Conservation (phyloP, 306 rosid genomes). For the Corylus americana region DNA sequence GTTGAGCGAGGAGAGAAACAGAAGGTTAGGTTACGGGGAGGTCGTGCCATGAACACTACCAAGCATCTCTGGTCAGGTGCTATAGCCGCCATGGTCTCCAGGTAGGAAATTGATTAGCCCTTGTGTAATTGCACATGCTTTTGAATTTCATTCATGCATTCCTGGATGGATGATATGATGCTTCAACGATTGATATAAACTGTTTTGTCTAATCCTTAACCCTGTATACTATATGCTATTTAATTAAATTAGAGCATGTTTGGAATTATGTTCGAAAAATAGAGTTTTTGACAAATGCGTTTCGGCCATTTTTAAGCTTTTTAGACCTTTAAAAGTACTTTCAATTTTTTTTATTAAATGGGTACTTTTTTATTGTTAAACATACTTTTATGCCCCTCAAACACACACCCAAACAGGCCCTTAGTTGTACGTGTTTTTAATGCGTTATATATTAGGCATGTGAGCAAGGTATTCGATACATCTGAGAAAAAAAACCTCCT, state of each 20-base stretch:
- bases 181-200: not conserved
- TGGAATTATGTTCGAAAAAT: too few relatives aligned
- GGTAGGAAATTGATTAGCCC: conserved; percentile 37
- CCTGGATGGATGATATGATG: not conserved
- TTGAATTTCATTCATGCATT: not conserved
- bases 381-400: too few relatives aligned
- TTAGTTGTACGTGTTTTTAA: not conserved
- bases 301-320: too few relatives aligned
- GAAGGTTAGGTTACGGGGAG: conserved; percentile 46
- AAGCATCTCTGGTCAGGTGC: conserved; percentile 98
- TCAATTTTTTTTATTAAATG: too few relatives aligned
- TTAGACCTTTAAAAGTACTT: too few relatives aligned
- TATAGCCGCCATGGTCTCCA: conserved; percentile 97
- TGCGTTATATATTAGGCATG: not conserved
- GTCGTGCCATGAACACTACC: conserved; percentile 74
- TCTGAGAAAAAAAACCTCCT: not conserved
- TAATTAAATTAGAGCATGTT: not conserved
- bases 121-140: not conserved
- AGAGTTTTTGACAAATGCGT: too few relatives aligned
- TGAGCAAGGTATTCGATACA: not conserved
- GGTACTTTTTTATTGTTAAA: too few relatives aligned
- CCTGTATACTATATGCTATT: not conserved
- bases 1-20: conserved; percentile 34
- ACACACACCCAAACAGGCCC: too few relatives aligned
- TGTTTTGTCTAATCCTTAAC: not conserved